Percentiles rank a stretch among this genome's conserved stretches.
phyloP scores from a whole-genome alignment of 208 protist species.

The Acanthamoeba sp. region DNA sequence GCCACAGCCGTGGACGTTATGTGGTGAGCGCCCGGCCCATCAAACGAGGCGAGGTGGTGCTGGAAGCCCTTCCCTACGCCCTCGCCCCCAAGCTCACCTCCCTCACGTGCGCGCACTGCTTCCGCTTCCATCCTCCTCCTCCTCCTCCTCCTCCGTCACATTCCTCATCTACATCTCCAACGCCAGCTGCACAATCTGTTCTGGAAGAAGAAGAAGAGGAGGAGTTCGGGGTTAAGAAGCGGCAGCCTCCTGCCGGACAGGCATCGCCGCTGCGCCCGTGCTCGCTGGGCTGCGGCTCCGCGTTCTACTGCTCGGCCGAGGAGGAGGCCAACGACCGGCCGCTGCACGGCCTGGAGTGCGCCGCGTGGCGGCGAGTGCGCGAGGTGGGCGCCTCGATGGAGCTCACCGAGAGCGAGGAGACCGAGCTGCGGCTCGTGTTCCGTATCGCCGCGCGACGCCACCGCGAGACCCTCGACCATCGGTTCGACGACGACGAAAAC shows the following conservation, averaged over 20 bases:
- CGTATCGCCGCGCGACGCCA: not conserved
- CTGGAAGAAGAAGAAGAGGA: no score
- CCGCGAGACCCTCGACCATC: not conserved
- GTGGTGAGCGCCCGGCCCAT: not conserved
- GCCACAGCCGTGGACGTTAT: not conserved
- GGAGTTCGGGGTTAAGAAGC: no score
- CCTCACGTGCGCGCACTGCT: not conserved
- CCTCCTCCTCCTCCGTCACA: not conserved
- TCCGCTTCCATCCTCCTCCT: not conserved
- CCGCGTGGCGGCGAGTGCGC: not conserved
- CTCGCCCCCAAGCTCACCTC: not conserved
- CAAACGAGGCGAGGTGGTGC: not conserved
- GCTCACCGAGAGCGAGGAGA: not conserved
- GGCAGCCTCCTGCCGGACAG: not conserved
- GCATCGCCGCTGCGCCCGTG: not conserved
- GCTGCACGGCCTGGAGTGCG: not conserved
- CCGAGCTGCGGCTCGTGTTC: not conserved
- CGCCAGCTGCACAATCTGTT: no score
- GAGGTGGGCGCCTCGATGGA: not conserved
- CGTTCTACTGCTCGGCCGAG: not conserved
- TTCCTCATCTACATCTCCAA: not conserved
- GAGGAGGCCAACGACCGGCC: not conserved
- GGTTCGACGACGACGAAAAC: no score
- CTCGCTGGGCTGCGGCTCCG: not conserved
- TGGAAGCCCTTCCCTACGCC: not conserved